Conservation (phyloP, 2,329 filamentous ascomycete species). For the Akanthomyces muscarius region DNA sequence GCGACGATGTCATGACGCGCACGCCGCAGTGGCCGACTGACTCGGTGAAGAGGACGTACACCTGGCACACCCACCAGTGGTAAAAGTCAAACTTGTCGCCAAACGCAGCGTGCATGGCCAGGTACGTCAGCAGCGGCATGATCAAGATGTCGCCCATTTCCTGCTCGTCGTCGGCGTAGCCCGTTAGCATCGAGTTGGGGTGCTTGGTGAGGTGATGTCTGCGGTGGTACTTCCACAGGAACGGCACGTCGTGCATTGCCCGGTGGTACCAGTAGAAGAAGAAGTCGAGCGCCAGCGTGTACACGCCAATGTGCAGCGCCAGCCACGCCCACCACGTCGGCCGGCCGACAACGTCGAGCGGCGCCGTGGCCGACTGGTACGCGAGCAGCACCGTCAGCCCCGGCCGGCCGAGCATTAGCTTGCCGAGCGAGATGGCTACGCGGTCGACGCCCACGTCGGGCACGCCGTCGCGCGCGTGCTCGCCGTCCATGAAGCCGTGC, state of each 20-base stretch:
- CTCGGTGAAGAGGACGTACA: conserved; percentile 39
- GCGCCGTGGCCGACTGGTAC: conserved; percentile 24
- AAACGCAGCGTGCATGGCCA: conserved; percentile 29
- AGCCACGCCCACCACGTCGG: conserved; percentile 28
- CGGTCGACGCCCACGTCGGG: conserved; percentile 33
- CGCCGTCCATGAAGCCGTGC: conserved; percentile 37
- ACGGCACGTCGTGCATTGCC: conserved; percentile 36
- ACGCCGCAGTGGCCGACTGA: conserved; percentile 36
- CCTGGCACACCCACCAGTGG: conserved; percentile 43
- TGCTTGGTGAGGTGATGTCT: conserved; percentile 44
- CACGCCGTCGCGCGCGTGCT: conserved; percentile 37
- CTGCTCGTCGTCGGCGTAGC: conserved; percentile 40
- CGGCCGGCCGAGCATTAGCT: conserved; percentile 28
- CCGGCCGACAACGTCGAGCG: conserved; percentile 22
- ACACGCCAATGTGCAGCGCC: conserved; percentile 32
- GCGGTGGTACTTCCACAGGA: conserved; percentile 37
- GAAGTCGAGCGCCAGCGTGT: conserved; percentile 37
- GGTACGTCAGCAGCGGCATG: conserved; percentile 37
- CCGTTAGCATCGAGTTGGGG: conserved; percentile 35
- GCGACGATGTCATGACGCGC: conserved; percentile 25
- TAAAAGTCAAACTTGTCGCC: conserved; percentile 43
- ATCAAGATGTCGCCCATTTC: conserved; percentile 40
- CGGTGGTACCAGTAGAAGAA: conserved; percentile 41
- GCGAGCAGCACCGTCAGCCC: conserved; percentile 31
- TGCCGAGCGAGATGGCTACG: conserved; percentile 28